Conservation (phyloP, 2,329 filamentous ascomycete genomes). For the Rhinocladiella similis region DNA sequence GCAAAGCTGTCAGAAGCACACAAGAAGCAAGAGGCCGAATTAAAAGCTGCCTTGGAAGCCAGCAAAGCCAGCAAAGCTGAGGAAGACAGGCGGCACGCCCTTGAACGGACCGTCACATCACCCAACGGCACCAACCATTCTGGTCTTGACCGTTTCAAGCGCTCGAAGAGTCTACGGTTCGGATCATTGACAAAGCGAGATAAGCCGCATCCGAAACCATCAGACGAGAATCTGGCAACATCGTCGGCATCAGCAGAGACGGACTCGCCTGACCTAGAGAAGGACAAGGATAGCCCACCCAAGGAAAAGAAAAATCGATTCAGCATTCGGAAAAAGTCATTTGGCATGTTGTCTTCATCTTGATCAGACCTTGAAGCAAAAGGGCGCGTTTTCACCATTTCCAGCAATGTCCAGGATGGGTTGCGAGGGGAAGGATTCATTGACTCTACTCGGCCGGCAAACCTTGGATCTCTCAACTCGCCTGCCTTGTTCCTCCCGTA, state of each 20-base stretch:
- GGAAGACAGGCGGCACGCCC: conserved; percentile 42
- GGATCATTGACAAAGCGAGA: conserved; percentile 26
- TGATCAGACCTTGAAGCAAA: neutral
- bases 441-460: too few species aligned
- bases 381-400: neutral
- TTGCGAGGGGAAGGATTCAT: too few species aligned
- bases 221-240: conserved; percentile 15
- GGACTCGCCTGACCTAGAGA: conserved; percentile 12
- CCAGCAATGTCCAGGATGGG: neutral
- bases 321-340: conserved; percentile 46
- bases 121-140: conserved; percentile 25
- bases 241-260: conserved; percentile 8
- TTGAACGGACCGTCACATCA: conserved; percentile 23
- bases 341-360: conserved; percentile 36
- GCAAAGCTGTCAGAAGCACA: conserved; percentile 59
- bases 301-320: conserved; percentile 40
- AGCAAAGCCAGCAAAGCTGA: conserved; percentile 65
- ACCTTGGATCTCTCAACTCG: too few species aligned
- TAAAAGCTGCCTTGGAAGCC: conserved; percentile 64
- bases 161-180: conserved; percentile 50
- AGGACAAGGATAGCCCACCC: conserved; percentile 30
- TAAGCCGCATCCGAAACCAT: conserved; percentile 19
- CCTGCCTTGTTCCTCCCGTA: too few species aligned
- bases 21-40: conserved; percentile 61
- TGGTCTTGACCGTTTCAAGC: conserved; percentile 65